Percentiles rank a stretch among this genome's conserved stretches.
These are phyloP conservation scores for Coemansia sp. DNA, from an alignment of 192 early-diverging fungal genomes.

Conservation along the genomic window DNA sequence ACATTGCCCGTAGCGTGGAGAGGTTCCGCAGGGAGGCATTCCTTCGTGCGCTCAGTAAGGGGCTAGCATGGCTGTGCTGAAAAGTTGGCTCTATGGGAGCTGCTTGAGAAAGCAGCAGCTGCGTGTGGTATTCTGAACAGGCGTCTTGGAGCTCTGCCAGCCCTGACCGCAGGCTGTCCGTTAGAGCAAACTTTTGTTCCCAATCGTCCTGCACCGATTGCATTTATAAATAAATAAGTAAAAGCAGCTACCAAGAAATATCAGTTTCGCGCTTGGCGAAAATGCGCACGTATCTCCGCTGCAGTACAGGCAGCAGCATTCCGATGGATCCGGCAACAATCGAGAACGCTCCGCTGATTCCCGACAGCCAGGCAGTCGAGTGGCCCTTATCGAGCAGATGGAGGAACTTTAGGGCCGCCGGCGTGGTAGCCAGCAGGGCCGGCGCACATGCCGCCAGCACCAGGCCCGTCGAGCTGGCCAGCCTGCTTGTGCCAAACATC, in stretches of 20 bases:
- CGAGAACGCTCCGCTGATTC: slow-evolving; percentile 23
- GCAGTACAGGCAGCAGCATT: slow-evolving; percentile 24
- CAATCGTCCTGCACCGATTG: slow-evolving; percentile 16
- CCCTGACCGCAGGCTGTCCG: slow-evolving; percentile 2
- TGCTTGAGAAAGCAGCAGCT: background rate
- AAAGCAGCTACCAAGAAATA: background rate
- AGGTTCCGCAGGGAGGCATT: slow-evolving; percentile 25
- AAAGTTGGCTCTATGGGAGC: too few species aligned
- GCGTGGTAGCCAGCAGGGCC: slow-evolving; percentile 17
- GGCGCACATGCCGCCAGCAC: slow-evolving; percentile 16
- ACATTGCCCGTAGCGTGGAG: slow-evolving; percentile 2
- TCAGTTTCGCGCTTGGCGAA: slow-evolving; percentile 1
- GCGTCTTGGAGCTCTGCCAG: slow-evolving; percentile 21
- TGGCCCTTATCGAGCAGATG: slow-evolving; percentile 2
- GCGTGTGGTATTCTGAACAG: slow-evolving; percentile 7
- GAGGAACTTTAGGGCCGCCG: slow-evolving; percentile 21
- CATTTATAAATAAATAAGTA: background rate
- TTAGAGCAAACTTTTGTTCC: slow-evolving; percentile 20
- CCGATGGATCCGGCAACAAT: slow-evolving; percentile 23
- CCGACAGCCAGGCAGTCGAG: slow-evolving; percentile 21
- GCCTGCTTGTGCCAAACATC: slow-evolving; percentile 31
- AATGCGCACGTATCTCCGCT: slow-evolving; percentile 12
- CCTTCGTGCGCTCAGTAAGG: slow-evolving; percentile 22
- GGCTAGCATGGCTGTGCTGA: background rate
- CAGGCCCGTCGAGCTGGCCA: slow-evolving; percentile 27